Percentiles rank a stretch among this genome's conserved stretches.
Conservation (phyloP, 306 rosid species). For the Malus sieversii region DNA sequence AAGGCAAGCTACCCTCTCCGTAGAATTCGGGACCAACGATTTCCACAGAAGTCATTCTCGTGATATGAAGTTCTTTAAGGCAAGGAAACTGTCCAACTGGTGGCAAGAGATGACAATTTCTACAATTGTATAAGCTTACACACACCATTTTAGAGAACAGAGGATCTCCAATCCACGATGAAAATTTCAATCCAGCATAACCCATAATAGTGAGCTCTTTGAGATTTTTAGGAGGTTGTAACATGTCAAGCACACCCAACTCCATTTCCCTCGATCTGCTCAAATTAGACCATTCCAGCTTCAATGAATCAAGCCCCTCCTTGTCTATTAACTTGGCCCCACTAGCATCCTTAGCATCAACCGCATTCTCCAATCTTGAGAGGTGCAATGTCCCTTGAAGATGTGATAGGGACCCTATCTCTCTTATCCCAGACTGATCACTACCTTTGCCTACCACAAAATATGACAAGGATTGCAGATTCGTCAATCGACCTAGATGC, state of each 20-base stretch:
- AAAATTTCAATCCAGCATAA: slow-evolving; percentile 6
- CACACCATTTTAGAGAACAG: background rate
- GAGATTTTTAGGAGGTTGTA: too few relatives aligned
- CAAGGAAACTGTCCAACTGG: slow-evolving; percentile 11
- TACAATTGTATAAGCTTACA: background rate
- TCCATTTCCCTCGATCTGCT: background rate
- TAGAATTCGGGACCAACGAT: too few relatives aligned
- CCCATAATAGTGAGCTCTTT: background rate
- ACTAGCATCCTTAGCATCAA: background rate
- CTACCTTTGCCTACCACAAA: background rate
- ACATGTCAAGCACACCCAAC: background rate
- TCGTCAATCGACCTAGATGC: slow-evolving; percentile 1
- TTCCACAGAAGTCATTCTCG: background rate
- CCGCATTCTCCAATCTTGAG: slow-evolving; percentile 12
- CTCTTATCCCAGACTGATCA: background rate
- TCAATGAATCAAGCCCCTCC: background rate
- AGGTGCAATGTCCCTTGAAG: slow-evolving; percentile 6
- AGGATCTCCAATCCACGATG: slow-evolving; percentile 13
- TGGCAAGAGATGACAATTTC: background rate
- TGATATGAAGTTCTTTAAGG: background rate
- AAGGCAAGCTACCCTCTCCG: too few relatives aligned
- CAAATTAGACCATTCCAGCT: slow-evolving; percentile 4
- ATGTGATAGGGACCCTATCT: background rate
- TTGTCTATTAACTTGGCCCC: background rate
- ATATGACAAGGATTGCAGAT: background rate